A percentile compares a stretch with the other conserved stretches of the same genome.
Conservation (phyloP, 164 flowering plant genomes). For the Taxillus chinensis region DNA sequence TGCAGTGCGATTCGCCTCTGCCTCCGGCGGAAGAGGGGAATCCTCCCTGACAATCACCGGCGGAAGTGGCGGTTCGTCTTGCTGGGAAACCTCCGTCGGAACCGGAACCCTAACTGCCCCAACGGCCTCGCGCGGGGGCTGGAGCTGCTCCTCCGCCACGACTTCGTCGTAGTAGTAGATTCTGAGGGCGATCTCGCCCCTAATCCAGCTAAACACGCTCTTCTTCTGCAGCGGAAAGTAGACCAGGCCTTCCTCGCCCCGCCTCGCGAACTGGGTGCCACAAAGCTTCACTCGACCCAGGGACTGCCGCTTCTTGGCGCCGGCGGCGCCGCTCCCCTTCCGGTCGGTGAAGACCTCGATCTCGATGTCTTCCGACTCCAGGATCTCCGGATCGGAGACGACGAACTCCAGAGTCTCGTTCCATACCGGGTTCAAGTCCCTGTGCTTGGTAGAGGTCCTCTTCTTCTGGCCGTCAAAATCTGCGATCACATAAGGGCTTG, state of each 20-base stretch:
- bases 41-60: conserved; percentile 22
- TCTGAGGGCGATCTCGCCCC: conserved; percentile 68
- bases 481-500: conserved; percentile 71
- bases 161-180: conserved; percentile 68
- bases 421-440: conserved; percentile 82
- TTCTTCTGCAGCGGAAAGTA: conserved; percentile 78
- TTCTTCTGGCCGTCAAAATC: conserved; percentile 79
- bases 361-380: conserved; percentile 73
- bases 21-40: conserved; percentile 27
- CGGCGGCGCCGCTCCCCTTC: conserved; percentile 37
- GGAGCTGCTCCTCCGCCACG: conserved; percentile 15
- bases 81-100: conserved; percentile 17
- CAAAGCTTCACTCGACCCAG: conserved; percentile 74
- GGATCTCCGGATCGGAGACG: conserved; percentile 54
- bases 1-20: conserved; percentile 34
- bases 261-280: conserved; percentile 57
- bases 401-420: conserved; percentile 71
- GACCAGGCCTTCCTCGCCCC: conserved; percentile 65
- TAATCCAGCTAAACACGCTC: conserved; percentile 81
- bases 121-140: conserved; percentile 3
- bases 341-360: conserved; percentile 78
- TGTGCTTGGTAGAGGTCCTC: conserved; percentile 46
- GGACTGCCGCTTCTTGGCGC: conserved; percentile 57
- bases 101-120: conserved; percentile 2
- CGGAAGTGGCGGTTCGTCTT: conserved; percentile 17